Base-by-base conservation (phyloP, 371 early-diverging fungal species). In the Massospora cicadina region DNA sequence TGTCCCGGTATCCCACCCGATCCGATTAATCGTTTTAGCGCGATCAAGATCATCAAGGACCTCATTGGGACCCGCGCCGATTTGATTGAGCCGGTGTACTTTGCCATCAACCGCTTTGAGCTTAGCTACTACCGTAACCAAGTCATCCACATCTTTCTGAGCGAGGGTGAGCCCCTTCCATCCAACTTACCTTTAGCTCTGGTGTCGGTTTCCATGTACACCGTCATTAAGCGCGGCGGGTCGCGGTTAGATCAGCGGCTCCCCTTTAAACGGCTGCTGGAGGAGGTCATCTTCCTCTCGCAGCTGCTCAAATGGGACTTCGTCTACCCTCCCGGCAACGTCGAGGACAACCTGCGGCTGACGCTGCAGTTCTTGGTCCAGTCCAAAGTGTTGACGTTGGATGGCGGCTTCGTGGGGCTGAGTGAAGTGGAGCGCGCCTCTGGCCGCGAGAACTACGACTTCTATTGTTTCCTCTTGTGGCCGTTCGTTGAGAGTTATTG, bases 401-500 rank as follows among this genome's bases (percentile, higher is more conserved):
- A 71, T 5, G 81, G 81, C 54, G 79, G 77, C 0, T 76, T 72
- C 72, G 79, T 84, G 62, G 79, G 76, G 7, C 69, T 84, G 17
- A 71, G 79, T 0, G 84, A 84, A 65, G 65, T 66, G 17, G 91
- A 91, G 71, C 77, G 89, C 55, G 67, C 76, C 54, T 83, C 79
- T 60, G 91, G 91, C 2, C 72, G 91, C 55, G 91, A 91, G 69
- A 91, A 84, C 55, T 91, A 87, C 79, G 88, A 91, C 71, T 89
- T 90, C 71, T 83, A 86, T 65, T 88, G 90, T 65, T 92, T 90
- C 74, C 68, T 85, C 66, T 73, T 90, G 32, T 92, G 92, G 92
- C 90, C 90, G 17, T 92, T 89, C 69, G 76, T 92, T 33, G 92
- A 92, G 69, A 86, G 88, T 24, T 92, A 92, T 69, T 92, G 92